A percentile compares a stretch with the other conserved stretches of the same genome.
phyloP scores from a whole-genome alignment of 306 rosid species.

The Ormosia semicastrata region DNA sequence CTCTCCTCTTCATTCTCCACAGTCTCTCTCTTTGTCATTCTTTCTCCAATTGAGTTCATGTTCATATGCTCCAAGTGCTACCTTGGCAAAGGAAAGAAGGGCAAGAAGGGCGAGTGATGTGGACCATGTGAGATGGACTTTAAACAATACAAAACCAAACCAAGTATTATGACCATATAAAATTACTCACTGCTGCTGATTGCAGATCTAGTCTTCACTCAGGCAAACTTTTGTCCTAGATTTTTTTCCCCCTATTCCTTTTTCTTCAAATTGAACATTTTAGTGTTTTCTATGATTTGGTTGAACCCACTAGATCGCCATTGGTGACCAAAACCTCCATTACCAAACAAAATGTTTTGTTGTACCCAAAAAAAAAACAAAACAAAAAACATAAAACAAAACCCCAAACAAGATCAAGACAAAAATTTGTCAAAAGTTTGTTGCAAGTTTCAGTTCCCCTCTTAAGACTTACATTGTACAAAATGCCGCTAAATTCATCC shows the following conservation, averaged over 20 bases:
- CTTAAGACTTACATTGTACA: background rate
- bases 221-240: background rate
- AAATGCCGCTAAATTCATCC: background rate
- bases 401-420: background rate
- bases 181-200: background rate
- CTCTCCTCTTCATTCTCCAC: slow-evolving; percentile 34
- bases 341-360: background rate
- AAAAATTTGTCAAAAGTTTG: background rate
- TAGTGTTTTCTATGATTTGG: background rate
- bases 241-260: background rate
- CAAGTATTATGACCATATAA: background rate
- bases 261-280: background rate
- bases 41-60: slow-evolving; percentile 27
- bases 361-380: background rate
- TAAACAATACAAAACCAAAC: background rate
- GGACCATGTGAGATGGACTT: background rate
- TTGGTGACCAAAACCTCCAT: background rate
- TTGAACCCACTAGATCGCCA: background rate
- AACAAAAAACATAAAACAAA: background rate
- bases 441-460: background rate
- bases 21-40: slow-evolving; percentile 14
- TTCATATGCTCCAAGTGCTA: slow-evolving; percentile 6
- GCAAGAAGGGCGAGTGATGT: background rate
- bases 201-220: background rate
- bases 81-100: background rate